phyloP scores from a whole-genome alignment of 2,329 filamentous ascomycete genomes.

The Drechslerella stenobrocha region DNA sequence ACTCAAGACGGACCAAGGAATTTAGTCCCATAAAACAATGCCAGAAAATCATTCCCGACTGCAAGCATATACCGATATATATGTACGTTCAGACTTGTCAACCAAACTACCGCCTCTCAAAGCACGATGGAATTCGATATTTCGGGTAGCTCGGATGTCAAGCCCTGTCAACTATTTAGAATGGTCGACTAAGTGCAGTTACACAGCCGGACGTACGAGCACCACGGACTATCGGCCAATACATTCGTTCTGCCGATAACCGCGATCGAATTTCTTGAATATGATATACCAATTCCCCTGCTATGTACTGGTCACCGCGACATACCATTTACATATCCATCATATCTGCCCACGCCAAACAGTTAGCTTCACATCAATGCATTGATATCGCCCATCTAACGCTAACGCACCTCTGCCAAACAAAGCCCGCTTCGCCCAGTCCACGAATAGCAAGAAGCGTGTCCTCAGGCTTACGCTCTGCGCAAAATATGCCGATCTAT shows the following conservation, averaged over 20 bases:
- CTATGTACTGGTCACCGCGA: neutral
- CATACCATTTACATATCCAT: constrained; percentile 31
- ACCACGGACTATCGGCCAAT: no score
- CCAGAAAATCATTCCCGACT: neutral
- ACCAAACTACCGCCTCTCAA: no score
- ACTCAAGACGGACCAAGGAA: neutral
- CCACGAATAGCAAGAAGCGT: constrained; percentile 87
- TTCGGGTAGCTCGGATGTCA: no score
- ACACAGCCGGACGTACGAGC: no score
- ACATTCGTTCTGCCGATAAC: no score
- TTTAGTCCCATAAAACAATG: neutral
- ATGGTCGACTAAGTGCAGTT: no score
- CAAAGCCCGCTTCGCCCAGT: constrained; percentile 94
- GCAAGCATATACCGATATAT: no score
- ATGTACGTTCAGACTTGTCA: neutral
- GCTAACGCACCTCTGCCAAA: constrained; percentile 84
- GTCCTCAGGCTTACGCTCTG: constrained; percentile 94
- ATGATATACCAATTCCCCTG: neutral
- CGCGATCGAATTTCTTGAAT: neutral
- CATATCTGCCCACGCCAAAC: constrained; percentile 25
- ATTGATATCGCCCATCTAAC: neutral
- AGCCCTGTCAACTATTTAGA: no score
- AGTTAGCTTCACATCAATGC: constrained; percentile 3
- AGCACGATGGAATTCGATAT: no score
- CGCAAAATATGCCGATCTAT: constrained; percentile 74